Evolutionary conservation across 2,329 filamentous ascomycete species (phyloP), one percentile per base, ranked within the genome.

Genomic region (Myrmaecium sp.): DNA sequence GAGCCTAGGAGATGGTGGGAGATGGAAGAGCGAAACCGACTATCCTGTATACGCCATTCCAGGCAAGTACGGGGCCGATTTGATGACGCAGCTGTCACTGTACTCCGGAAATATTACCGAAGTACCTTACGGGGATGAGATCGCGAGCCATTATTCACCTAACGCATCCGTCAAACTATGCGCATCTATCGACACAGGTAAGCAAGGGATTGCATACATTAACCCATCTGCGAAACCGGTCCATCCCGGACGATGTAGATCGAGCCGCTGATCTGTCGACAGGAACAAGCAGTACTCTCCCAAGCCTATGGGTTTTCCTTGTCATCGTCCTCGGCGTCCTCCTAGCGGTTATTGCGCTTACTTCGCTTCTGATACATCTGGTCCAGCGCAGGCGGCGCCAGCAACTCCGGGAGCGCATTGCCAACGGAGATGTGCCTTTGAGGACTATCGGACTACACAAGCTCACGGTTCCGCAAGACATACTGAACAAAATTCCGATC

Each of bases 41-140:
- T 93, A 73, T 40, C 84, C 86, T 0, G 70, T 93, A 8, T 94
- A 89, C 51, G 83, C 80, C 21, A 58, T 95, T 10, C 67, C 81
- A 0, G 72, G 77, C 5, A 51, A 58, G 6, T 62, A 69, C 12
- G 86, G 83, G 13, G 49, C 55, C 8, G 57, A 62, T 17, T 64
- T 93, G 51, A 76, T 93, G 63, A 47, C 64, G 6, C 66, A 81
- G 43, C 58, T 91, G 20, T 68, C 71, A 20, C 54, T 66, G 14
- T 94, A 93, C 48, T 91, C 81, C 4, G 79, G 79, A 17, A 76
- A 77, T 40, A 52, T 86, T 34, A 70, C 66, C 1, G 41, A 46
- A 4, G 54, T 52, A 9, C 55, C 57, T 1, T 36, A 54, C 33
- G 51, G 49, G 11, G 40, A 49, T 10, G 30, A 46, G 2, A 43